Percentiles rank a stretch among this genome's conserved stretches.
phyloP scores from a whole-genome alignment of 345 rosid genomes.

The Anacardium occidentale region DNA sequence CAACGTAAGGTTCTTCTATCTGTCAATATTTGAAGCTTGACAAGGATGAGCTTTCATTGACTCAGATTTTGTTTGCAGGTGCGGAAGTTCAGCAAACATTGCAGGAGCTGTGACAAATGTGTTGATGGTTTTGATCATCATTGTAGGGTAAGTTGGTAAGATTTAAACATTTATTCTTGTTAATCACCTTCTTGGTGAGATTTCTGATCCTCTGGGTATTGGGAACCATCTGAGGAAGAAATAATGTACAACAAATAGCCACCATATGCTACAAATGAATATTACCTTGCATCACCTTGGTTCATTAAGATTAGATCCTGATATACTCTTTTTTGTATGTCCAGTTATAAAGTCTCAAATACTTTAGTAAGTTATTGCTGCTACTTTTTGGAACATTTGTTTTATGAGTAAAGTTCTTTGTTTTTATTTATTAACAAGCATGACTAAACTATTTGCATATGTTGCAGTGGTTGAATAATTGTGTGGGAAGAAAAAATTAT shows the following conservation, averaged over 20 bases:
- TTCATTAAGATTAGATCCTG: background rate
- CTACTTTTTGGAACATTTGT: background rate
- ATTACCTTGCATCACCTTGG: background rate
- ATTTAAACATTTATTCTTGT: conserved; percentile 10
- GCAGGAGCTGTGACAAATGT: conserved; percentile 93
- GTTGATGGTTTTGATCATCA: conserved; percentile 98
- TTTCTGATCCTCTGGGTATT: background rate
- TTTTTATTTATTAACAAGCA: conserved; percentile 1
- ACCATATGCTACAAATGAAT: background rate
- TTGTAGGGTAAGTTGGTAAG: conserved; percentile 85
- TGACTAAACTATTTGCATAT: conserved; percentile 13
- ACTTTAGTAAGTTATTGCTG: background rate
- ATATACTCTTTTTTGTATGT: background rate
- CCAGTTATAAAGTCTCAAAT: background rate
- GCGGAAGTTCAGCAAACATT: conserved; percentile 89
- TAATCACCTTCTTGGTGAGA: background rate
- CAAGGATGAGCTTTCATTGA: background rate
- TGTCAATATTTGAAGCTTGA: background rate
- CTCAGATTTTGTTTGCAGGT: conserved; percentile 45
- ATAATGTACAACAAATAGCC: no score
- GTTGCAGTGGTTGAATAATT: conserved; percentile 92
- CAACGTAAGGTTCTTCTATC: background rate
- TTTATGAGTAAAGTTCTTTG: background rate
- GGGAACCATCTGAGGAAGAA: background rate
- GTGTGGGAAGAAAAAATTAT: conserved; percentile 90